Evolutionary conservation across 2,329 filamentous ascomycete genomes (phyloP), one percentile per base, ranked within the genome.

Genomic region (Aureobasidium lini): DNA sequence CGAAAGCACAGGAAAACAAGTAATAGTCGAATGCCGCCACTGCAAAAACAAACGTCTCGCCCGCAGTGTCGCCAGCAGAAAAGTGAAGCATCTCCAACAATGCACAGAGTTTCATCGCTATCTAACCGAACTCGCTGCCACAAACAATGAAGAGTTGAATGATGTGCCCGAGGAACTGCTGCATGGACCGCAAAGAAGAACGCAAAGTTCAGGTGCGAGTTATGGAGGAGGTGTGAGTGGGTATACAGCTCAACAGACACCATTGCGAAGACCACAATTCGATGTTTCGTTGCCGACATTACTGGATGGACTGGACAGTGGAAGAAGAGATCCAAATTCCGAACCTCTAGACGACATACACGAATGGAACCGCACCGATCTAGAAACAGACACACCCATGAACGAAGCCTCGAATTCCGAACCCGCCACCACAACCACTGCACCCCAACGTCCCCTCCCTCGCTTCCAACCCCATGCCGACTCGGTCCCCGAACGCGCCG

Each of bases 1-100:
- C 52, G 42, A 44, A 28, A 44, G 40, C 52, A 10, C 52, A 3
- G 52, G 52, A 31, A 57, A 57, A 57, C 52, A 57, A 16, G 31
- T 36, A 10, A 44, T 57, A 16, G 52, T 57, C 8, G n/a, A 57
- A 37, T 57, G 52, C 40, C 31, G 42, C 9, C 52, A 57, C 40
- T 57, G 52, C 52, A 42, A 57, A 9, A 44, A n/a, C 31, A 57
- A 57, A 37, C 39, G 40, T 5, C 52, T 57, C 11, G 39, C 52
- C 11, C 40, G 52, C 16, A 57, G 52, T 57, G 52, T 57, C 16
- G 52, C 52, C 3, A 44, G 40, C 32, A 13, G 52, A 28, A 57
- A 57, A 46, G 40, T 44, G 15, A 44, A 46, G 7, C 52, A 57
- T 16, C 40, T 57, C 4, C 40, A 46, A 44, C 40, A 57, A 29